Evolutionary conservation across 2,329 filamentous ascomycete genomes (phyloP).

Genomic region (Penicillium sumatraense): DNA sequence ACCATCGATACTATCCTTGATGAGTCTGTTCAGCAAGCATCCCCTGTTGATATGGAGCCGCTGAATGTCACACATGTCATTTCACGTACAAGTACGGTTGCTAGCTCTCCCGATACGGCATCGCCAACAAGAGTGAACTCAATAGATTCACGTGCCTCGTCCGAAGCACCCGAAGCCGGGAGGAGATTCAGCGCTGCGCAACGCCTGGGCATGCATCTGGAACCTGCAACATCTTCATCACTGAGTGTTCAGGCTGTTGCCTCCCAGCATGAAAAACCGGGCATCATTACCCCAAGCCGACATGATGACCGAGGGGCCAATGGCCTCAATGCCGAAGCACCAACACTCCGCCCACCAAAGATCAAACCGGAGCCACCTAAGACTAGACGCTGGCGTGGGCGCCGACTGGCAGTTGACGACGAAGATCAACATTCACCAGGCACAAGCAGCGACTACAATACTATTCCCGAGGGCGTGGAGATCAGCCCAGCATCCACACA

Average conservation of each 20-base stretch:
- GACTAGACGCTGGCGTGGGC: constrained; percentile 48
- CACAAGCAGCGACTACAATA: constrained; percentile 30
- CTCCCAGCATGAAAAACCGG: constrained; percentile 78
- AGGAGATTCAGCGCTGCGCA: constrained; percentile 31
- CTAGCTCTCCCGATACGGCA: constrained; percentile 53
- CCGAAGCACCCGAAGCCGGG: constrained; percentile 16
- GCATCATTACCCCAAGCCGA: constrained; percentile 78
- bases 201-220: constrained; percentile 70
- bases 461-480: constrained; percentile 32
- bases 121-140: constrained; percentile 43
- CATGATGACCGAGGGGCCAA: constrained; percentile 40
- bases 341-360: constrained; percentile 30
- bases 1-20: constrained; percentile 28
- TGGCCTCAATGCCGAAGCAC: constrained; percentile 26
- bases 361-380: constrained; percentile 49
- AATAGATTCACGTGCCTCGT: constrained; percentile 33
- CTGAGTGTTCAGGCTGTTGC: constrained; percentile 80
- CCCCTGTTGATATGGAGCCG: constrained; percentile 28
- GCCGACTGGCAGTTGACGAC: constrained; percentile 38
- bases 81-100: constrained; percentile 32
- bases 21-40: constrained; percentile 15
- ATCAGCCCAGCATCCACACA: constrained; percentile 16
- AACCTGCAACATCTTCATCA: constrained; percentile 70
- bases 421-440: constrained; percentile 28
- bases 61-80: constrained; percentile 45